A percentile compares a stretch with the other conserved stretches of the same genome.
These are phyloP conservation scores for Neofusicoccum ribis DNA, from an alignment of 2,329 filamentous ascomycete genomes.

Conservation along the genomic window DNA sequence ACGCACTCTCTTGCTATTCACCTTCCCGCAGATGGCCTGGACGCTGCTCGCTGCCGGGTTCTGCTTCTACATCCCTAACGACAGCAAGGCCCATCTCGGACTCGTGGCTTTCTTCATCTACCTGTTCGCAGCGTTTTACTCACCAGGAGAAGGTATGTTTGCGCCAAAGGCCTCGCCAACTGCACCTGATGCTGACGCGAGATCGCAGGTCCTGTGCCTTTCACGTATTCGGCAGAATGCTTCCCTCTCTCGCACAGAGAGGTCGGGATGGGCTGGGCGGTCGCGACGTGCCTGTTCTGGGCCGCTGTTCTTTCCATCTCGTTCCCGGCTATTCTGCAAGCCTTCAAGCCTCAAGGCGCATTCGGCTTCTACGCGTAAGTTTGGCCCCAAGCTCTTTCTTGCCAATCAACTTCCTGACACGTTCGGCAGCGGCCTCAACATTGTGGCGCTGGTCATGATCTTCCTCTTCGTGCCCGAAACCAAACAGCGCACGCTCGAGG, in stretches of 20 bases:
- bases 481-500: slow-evolving; percentile 33
- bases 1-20: slow-evolving; percentile 45
- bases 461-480: slow-evolving; percentile 36
- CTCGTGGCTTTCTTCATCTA: slow-evolving; percentile 45
- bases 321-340: slow-evolving; percentile 39
- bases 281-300: slow-evolving; percentile 44
- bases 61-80: slow-evolving; percentile 36
- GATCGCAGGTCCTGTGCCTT: slow-evolving; percentile 36
- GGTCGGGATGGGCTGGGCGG: slow-evolving; percentile 44
- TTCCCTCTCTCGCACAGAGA: slow-evolving; percentile 43
- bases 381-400: background rate
- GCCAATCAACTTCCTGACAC: background rate
- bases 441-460: slow-evolving; percentile 31
- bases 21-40: slow-evolving; percentile 51
- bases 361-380: slow-evolving; percentile 59
- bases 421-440: slow-evolving; percentile 42
- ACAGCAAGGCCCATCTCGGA: slow-evolving; percentile 28
- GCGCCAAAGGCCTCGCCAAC: too few species aligned
- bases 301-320: slow-evolving; percentile 41
- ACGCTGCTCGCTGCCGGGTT: slow-evolving; percentile 52
- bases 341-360: slow-evolving; percentile 43
- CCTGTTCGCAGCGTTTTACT: slow-evolving; percentile 56
- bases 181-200: background rate
- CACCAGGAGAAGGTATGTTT: slow-evolving; percentile 39
- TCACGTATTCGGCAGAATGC: slow-evolving; percentile 45